Evolutionary conservation across 2,329 filamentous ascomycete genomes (phyloP).

Genomic region (Penicillium sp.): DNA sequence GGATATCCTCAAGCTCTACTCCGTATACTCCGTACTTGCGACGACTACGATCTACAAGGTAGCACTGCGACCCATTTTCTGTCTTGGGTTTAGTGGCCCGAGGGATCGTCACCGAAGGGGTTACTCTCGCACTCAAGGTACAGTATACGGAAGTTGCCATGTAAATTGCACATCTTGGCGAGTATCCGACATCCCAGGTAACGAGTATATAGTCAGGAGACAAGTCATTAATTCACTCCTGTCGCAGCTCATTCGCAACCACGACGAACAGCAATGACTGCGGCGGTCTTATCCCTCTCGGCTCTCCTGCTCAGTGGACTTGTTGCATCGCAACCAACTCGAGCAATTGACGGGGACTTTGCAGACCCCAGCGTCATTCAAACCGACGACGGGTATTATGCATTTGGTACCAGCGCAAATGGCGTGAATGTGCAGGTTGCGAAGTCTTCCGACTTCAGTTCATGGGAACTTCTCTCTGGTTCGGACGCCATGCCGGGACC

Average conservation of each 20-base stretch:
- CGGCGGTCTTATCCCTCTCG: background rate
- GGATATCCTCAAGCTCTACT: no score
- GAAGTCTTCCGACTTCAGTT: conserved; percentile 47
- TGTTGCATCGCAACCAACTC: conserved; percentile 18
- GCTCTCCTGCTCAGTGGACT: conserved; percentile 3
- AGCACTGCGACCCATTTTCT: conserved; percentile 6
- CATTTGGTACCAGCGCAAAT: conserved; percentile 55
- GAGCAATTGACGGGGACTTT: conserved; percentile 49
- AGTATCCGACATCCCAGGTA: background rate
- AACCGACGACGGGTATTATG: conserved; percentile 54
- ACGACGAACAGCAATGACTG: background rate
- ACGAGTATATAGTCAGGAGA: background rate
- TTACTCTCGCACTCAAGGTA: background rate
- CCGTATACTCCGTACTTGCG: background rate
- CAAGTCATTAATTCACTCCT: no score
- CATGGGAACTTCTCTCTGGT: conserved; percentile 49
- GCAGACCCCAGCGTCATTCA: conserved; percentile 56
- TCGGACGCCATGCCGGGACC: conserved; percentile 53
- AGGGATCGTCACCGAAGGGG: background rate
- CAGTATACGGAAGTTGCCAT: background rate
- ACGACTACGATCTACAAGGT: background rate
- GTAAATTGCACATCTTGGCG: background rate
- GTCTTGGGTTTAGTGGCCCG: conserved; percentile 7
- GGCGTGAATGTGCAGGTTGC: conserved; percentile 56
- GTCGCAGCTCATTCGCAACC: background rate